Conservation (phyloP, 2,329 filamentous ascomycete species). For the Colletotrichum eremochloae region DNA sequence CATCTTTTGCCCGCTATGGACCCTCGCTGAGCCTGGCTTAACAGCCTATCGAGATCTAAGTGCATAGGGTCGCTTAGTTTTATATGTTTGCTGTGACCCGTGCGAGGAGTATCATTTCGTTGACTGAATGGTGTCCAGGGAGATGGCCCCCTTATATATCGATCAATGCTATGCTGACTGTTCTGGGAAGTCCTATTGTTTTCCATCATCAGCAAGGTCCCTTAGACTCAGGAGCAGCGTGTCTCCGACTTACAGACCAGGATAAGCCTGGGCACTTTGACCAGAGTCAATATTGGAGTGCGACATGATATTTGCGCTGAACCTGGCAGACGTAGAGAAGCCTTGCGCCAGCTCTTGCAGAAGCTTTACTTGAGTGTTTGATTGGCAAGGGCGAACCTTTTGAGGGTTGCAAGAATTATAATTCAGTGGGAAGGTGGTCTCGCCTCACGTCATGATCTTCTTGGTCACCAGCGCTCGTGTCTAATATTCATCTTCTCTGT, state of each 20-base stretch:
- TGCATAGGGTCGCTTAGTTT: conserved; percentile 16
- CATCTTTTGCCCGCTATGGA: neutral
- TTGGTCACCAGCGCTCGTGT: neutral
- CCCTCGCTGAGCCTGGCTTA: conserved; percentile 13
- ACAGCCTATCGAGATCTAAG: conserved; percentile 18
- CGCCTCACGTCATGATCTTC: neutral
- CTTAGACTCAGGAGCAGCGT: neutral
- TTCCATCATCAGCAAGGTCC: conserved; percentile 13
- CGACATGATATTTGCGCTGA: conserved; percentile 3
- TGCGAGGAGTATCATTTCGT: neutral
- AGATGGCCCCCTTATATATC: conserved; percentile 28
- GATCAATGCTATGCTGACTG: conserved; percentile 31
- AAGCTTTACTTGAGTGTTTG: neutral
- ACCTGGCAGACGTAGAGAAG: neutral
- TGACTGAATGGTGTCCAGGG: conserved; percentile 28
- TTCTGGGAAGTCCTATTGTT: conserved; percentile 20
- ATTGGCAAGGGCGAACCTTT: neutral
- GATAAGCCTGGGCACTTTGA: neutral
- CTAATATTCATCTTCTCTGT: neutral
- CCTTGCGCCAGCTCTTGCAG: neutral
- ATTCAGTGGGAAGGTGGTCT: neutral
- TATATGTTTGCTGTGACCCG: neutral
- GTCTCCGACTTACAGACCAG: conserved; percentile 11
- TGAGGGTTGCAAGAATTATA: too few species aligned
- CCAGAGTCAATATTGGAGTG: conserved; percentile 16